A percentile compares a stretch with the other conserved stretches of the same genome.
These are phyloP conservation scores for Aspergillus tubingensis DNA, from an alignment of 2,329 filamentous ascomycete species.

Conservation along the genomic window DNA sequence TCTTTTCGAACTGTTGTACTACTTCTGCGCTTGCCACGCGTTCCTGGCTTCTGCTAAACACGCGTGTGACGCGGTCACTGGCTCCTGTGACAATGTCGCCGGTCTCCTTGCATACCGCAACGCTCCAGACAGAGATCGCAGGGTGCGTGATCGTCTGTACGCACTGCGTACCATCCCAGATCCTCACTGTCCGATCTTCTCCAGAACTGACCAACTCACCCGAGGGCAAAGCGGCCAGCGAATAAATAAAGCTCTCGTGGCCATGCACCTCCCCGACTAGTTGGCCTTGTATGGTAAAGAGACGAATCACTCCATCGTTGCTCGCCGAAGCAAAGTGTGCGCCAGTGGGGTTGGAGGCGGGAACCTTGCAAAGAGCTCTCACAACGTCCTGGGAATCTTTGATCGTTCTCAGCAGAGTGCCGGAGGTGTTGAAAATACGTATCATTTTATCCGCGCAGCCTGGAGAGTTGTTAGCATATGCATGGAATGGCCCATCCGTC, in stretches of 20 bases:
- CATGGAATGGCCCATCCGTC: not conserved
- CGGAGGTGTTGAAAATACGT: conserved; percentile 71
- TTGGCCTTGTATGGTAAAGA: conserved; percentile 81
- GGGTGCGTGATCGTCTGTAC: conserved; percentile 96
- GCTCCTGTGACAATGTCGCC: conserved; percentile 94
- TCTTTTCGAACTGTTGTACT: conserved; percentile 74
- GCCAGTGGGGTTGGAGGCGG: conserved; percentile 71
- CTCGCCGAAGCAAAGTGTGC: conserved; percentile 94
- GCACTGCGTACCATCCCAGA: conserved; percentile 83
- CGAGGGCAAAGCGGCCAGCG: conserved; percentile 72
- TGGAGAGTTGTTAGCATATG: conserved; percentile 25
- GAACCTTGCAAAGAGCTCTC: conserved; percentile 82
- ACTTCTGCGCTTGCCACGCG: conserved; percentile 69
- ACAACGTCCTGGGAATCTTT: conserved; percentile 79
- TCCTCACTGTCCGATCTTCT: conserved; percentile 87
- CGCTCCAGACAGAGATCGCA: conserved; percentile 92
- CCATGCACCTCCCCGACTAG: conserved; percentile 77
- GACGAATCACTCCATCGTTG: conserved; percentile 83
- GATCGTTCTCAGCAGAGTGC: conserved; percentile 65
- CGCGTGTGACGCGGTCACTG: conserved; percentile 80
- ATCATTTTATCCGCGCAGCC: conserved; percentile 89
- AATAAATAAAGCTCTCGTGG: conserved; percentile 95
- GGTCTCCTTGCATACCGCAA: conserved; percentile 76
- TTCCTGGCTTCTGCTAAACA: conserved; percentile 75
- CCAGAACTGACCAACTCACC: conserved; percentile 89